Conservation (phyloP, 2,329 filamentous ascomycete genomes). For the Penicillium sp. region DNA sequence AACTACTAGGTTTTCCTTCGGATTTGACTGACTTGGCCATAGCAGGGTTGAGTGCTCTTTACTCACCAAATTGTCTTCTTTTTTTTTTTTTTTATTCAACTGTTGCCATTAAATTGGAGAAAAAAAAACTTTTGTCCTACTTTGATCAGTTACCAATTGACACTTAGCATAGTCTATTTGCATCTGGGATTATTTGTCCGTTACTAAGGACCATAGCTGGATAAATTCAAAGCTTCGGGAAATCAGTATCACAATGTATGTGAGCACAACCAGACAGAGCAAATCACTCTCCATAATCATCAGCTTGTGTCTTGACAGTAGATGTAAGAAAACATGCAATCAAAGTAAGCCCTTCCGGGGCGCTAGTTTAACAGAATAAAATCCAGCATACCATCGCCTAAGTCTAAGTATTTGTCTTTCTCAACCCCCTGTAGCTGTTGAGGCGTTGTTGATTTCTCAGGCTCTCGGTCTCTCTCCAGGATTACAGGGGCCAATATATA, state of each 20-base stretch:
- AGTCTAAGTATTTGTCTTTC: neutral
- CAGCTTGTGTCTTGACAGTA: neutral
- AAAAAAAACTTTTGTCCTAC: too few relatives aligned
- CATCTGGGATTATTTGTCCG: conserved; percentile 4
- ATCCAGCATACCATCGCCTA: neutral
- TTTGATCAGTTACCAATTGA: neutral
- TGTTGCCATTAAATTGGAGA: neutral
- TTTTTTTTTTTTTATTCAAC: neutral
- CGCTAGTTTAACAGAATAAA: neutral
- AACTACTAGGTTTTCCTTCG: neutral
- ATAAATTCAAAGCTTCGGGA: conserved; percentile 14
- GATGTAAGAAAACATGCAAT: neutral
- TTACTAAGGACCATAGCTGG: conserved; percentile 6
- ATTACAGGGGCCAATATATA: too few relatives aligned
- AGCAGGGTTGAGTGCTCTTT: neutral
- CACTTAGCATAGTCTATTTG: neutral
- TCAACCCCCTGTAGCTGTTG: too few relatives aligned
- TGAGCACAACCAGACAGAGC: conserved; percentile 14
- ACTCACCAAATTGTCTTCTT: neutral
- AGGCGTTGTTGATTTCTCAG: too few relatives aligned
- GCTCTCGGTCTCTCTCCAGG: neutral
- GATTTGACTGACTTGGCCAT: neutral
- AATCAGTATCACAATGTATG: conserved; percentile 13
- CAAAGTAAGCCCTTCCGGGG: neutral
- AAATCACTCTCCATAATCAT: conserved; percentile 10